phyloP scores from a whole-genome alignment of 345 rosid genomes.

The Hypericum androsaemum region DNA sequence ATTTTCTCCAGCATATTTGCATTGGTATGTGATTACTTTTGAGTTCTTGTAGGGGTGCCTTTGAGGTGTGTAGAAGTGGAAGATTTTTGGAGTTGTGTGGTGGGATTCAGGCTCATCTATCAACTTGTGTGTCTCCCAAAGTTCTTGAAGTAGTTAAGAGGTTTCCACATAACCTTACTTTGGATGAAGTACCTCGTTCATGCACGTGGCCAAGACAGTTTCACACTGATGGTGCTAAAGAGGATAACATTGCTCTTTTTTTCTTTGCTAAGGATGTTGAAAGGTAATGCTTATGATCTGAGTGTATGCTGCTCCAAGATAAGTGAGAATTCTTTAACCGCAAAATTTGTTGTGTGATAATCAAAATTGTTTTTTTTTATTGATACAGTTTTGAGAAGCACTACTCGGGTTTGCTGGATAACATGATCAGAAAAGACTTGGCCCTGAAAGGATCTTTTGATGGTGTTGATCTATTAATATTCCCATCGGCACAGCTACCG shows the following conservation, averaged over 20 bases:
- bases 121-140: constrained; percentile 62
- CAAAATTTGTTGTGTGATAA: too few species aligned
- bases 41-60: constrained; percentile 50
- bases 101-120: constrained; percentile 81
- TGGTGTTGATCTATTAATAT: constrained; percentile 70
- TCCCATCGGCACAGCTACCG: constrained; percentile 84
- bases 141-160: constrained; percentile 52
- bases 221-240: constrained; percentile 54
- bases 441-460: constrained; percentile 74
- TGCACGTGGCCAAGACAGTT: constrained; percentile 86
- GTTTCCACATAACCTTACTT: constrained; percentile 42
- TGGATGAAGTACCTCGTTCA: constrained; percentile 75
- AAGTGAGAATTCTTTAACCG: neutral
- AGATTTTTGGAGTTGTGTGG: constrained; percentile 33
- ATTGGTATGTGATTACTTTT: constrained; percentile 3
- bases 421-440: constrained; percentile 70
- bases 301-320: neutral
- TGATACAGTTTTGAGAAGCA: constrained; percentile 63
- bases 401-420: constrained; percentile 69
- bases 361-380: neutral
- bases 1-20: neutral
- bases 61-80: constrained; percentile 53
- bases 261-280: constrained; percentile 86
- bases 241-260: constrained; percentile 87
- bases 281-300: constrained; percentile 33